Evolutionary conservation across 1,284 basidiomycete genomes (phyloP).

Genomic region (Filobasidium uniguttulatum): DNA sequence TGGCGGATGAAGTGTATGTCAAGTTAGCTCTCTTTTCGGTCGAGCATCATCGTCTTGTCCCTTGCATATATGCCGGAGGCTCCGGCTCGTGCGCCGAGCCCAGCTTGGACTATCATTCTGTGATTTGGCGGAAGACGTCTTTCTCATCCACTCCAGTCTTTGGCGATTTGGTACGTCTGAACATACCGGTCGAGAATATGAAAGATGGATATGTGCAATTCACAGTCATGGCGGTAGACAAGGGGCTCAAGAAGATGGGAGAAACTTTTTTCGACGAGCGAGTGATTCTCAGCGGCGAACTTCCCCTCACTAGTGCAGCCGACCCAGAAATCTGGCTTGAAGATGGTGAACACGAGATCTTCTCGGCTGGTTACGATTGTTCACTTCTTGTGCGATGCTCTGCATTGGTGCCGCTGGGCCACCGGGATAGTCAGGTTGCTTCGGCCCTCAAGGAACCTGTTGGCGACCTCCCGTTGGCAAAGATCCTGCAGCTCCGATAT

Average conservation of each 20-base stretch:
- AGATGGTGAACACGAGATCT: not conserved
- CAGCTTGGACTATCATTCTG: not conserved
- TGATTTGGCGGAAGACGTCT: not conserved
- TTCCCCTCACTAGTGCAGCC: not conserved
- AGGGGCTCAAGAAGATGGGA: not conserved
- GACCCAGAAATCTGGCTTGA: not conserved
- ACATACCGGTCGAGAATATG: not conserved
- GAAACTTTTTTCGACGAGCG: not conserved
- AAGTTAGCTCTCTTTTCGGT: not conserved
- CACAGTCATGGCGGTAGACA: not conserved
- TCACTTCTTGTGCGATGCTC: not conserved
- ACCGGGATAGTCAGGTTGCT: not conserved
- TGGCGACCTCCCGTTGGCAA: not conserved
- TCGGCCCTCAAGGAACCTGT: not conserved
- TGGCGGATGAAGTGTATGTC: not conserved
- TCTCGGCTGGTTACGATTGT: not conserved
- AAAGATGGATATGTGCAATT: not conserved
- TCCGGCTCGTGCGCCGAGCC: not conserved
- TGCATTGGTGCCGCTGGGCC: not conserved
- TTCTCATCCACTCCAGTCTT: not conserved
- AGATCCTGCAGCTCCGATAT: not conserved
- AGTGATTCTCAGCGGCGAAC: not conserved
- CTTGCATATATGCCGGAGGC: not conserved
- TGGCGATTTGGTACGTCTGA: not conserved
- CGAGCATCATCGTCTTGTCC: not conserved